Evolutionary conservation across 208 protist genomes (phyloP).

Genomic region (Lotmaria passim): DNA sequence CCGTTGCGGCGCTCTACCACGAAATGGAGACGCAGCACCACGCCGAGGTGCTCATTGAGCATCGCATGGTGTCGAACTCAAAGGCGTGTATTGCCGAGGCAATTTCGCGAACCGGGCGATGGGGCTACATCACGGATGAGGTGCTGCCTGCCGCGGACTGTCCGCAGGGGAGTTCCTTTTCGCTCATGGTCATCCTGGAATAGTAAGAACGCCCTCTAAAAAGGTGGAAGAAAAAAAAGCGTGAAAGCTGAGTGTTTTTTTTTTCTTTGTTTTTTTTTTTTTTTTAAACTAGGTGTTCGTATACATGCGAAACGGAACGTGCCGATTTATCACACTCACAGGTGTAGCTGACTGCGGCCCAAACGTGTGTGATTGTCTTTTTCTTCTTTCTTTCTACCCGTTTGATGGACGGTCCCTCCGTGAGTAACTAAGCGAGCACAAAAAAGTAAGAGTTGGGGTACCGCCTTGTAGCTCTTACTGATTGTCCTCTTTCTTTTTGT

Average conservation of each 20-base stretch:
- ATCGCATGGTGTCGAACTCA: slow-evolving; percentile 33
- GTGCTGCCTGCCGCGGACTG: slow-evolving; percentile 70
- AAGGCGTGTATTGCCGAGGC: slow-evolving; percentile 61
- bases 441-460: too few relatives aligned
- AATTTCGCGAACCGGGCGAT: slow-evolving; percentile 55
- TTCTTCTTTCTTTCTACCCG: too few relatives aligned
- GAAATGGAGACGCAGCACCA: slow-evolving; percentile 43
- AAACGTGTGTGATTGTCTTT: too few relatives aligned
- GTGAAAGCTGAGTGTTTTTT: not conserved
- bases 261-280: slow-evolving; percentile 9
- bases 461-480: too few relatives aligned
- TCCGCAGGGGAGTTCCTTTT: slow-evolving; percentile 60
- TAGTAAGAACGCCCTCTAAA: slow-evolving; percentile 17
- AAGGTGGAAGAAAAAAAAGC: too few relatives aligned
- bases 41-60: slow-evolving; percentile 52
- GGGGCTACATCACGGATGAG: slow-evolving; percentile 73
- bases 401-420: too few relatives aligned
- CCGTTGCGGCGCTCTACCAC: slow-evolving; percentile 44
- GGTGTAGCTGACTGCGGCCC: too few relatives aligned
- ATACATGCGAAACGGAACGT: too few relatives aligned
- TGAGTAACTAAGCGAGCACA: too few relatives aligned
- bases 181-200: slow-evolving; percentile 61
- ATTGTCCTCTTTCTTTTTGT: too few relatives aligned
- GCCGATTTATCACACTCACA: too few relatives aligned
- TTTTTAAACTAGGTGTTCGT: too few relatives aligned